A percentile compares a stretch with the other conserved stretches of the same genome.
phyloP scores from a whole-genome alignment of 2,329 filamentous ascomycete genomes.

The Aureobasidium sp. region DNA sequence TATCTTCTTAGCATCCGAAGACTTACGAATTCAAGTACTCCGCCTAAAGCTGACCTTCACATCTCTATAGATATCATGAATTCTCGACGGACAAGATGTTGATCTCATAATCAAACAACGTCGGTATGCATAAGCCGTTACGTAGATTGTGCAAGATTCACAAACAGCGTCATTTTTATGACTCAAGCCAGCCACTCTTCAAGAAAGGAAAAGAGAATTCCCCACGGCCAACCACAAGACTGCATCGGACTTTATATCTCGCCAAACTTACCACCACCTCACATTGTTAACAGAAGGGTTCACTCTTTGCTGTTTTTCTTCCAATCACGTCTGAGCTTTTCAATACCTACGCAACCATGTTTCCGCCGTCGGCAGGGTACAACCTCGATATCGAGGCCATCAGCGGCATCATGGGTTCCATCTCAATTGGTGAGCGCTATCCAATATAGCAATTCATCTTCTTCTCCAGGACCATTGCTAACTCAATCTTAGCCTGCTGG shows the following conservation, averaged over 20 bases:
- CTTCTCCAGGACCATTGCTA: neutral
- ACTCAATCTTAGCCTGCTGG: constrained; percentile 62
- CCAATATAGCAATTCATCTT: neutral
- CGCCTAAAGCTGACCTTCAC: neutral
- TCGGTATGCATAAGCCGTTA: neutral
- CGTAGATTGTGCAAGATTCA: neutral
- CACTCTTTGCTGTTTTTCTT: neutral
- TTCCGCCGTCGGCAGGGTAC: constrained; percentile 45
- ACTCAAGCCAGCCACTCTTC: neutral
- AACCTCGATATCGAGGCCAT: constrained; percentile 83
- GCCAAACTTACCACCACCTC: neutral
- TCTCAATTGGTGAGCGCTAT: constrained; percentile 56
- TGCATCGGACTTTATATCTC: neutral
- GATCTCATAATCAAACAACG: neutral
- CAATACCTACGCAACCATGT: constrained; percentile 31
- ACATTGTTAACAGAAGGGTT: neutral
- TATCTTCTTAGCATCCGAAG: neutral
- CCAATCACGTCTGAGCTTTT: neutral
- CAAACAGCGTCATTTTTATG: neutral
- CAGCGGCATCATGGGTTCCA: constrained; percentile 87
- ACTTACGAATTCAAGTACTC: no score
- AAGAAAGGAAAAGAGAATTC: neutral
- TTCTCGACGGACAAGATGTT: neutral
- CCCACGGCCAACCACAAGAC: constrained; percentile 8
- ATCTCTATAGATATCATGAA: neutral